Evolutionary conservation across 2,329 filamentous ascomycete species (phyloP).

Genomic region (Phyllachora maydis): DNA sequence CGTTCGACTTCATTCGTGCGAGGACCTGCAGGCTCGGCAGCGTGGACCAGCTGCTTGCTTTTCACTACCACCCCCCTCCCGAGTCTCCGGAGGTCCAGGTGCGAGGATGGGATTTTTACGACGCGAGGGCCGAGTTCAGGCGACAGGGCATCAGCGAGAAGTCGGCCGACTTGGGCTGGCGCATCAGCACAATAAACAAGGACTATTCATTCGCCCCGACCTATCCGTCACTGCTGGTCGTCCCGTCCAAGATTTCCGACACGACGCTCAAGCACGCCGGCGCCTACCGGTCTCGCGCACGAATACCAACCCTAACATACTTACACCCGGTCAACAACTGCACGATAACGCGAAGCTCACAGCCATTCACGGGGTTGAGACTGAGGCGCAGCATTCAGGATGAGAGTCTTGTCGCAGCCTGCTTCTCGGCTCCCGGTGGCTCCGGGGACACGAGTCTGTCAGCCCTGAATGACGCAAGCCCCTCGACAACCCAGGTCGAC

Average conservation of each 20-base stretch:
- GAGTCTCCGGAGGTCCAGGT: conserved; percentile 42
- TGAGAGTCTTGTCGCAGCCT: conserved; percentile 79
- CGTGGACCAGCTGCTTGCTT: conserved; percentile 82
- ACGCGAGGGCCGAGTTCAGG: conserved; percentile 67
- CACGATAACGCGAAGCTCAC: conserved; percentile 85
- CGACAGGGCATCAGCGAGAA: conserved; percentile 76
- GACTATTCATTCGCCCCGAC: conserved; percentile 86
- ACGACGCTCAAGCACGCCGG: conserved; percentile 89
- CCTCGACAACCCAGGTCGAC: conserved; percentile 29
- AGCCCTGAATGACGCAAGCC: conserved; percentile 15
- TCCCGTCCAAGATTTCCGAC: conserved; percentile 84
- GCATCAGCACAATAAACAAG: conserved; percentile 72
- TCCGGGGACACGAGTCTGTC: conserved; percentile 15
- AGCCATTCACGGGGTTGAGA: conserved; percentile 71
- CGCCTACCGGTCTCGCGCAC: conserved; percentile 68
- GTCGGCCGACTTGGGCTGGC: conserved; percentile 61
- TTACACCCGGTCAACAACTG: conserved; percentile 95
- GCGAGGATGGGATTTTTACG: conserved; percentile 70
- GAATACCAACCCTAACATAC: conserved; percentile 81
- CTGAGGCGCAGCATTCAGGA: conserved; percentile 88
- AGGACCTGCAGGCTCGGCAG: conserved; percentile 66
- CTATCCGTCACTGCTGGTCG: conserved; percentile 68
- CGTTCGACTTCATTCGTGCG: conserved; percentile 67
- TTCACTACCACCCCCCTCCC: conserved; percentile 57
- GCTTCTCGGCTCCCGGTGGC: conserved; percentile 53